Evolutionary conservation across 1,284 basidiomycete species (phyloP), one percentile per base, ranked within the genome.

Genomic region (Ganoderma resinaceum): DNA sequence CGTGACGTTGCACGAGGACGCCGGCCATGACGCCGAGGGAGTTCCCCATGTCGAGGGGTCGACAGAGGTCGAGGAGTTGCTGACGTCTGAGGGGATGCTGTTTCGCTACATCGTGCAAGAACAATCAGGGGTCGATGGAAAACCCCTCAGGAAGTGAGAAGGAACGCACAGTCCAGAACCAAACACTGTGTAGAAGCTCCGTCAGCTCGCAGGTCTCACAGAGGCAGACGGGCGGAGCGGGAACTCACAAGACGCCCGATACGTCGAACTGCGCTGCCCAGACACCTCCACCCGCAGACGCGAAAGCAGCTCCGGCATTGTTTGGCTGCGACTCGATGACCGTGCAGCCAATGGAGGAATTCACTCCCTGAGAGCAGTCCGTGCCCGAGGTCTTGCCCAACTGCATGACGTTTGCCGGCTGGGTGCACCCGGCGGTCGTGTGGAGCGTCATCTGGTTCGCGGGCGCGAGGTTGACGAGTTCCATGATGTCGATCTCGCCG

Each of bases 251-350:
- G 61, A 79, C 73, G 16, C 88, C 87, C 38, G 83, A 73, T n/a
- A 82, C 80, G 66, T 90, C 87, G 73, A 90, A 89, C 77, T 91
- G 89, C 4, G 85, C 80, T 14, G 89, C 88, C 76, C 82, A 92
- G 4, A 91, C 87, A 16, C 90, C 90, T 49, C 91, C 91, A 11
- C 89, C 89, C 18, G 84, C 85, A 5, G 78, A 76, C 11, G 84
- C 83, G 75, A 92, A 92, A 0, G 80, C 85, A 8, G 79, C 75
- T 3, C 86, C 87, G 73, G 83, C 91, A 70, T 86, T 89, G 67
- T 85, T 85, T 16, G 81, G 76, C 66, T 70, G 69, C 49, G 57
- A 63, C 64, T 70, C 69, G 12, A 58, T 43, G 35, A 70, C 69
- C 1, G 66, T 70, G 64, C 69, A 70, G 16, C 69, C 69, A 40